A percentile compares a stretch with the other conserved stretches of the same genome.
These are phyloP conservation scores for Lanmaoa rubissima DNA, from an alignment of 768 basidiomycete genomes.

Conservation along the genomic window DNA sequence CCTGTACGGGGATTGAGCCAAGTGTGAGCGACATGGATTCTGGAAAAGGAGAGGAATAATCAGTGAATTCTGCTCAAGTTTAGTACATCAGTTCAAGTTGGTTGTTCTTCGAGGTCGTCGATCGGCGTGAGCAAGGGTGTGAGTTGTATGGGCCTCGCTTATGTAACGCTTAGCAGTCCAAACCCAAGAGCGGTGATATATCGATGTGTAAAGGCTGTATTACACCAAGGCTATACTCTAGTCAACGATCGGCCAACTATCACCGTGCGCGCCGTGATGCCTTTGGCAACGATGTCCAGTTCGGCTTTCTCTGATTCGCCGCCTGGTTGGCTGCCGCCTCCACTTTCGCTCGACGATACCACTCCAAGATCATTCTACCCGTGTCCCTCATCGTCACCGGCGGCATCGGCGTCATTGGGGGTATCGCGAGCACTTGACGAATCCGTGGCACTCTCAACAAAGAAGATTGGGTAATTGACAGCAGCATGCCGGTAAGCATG, in stretches of 20 bases:
- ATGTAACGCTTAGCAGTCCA: constrained; percentile 14
- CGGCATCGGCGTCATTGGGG: constrained; percentile 11
- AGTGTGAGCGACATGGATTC: constrained; percentile 40
- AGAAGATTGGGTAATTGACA: constrained; percentile 47
- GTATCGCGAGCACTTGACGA: constrained; percentile 39
- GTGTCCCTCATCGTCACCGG: constrained; percentile 33
- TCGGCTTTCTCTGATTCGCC: constrained; percentile 16
- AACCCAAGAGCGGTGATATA: no score
- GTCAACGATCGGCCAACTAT: background rate
- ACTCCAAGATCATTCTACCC: constrained; percentile 16
- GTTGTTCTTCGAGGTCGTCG: background rate
- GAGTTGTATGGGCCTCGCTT: constrained; percentile 1
- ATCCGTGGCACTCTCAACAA: constrained; percentile 43
- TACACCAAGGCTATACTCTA: constrained; percentile 1
- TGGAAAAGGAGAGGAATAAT: background rate
- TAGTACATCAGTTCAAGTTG: constrained; percentile 9
- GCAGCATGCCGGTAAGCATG: constrained; percentile 48
- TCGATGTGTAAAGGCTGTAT: no score
- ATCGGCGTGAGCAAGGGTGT: no score
- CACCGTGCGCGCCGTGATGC: constrained; percentile 11
- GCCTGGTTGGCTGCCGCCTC: constrained; percentile 3
- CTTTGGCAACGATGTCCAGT: constrained; percentile 26
- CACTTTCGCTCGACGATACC: constrained; percentile 8
- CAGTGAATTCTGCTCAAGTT: background rate
- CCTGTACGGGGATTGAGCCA: constrained; percentile 35